Conservation (phyloP, 805 yeast genomes). For the Nakazawaea wickerhamii region DNA sequence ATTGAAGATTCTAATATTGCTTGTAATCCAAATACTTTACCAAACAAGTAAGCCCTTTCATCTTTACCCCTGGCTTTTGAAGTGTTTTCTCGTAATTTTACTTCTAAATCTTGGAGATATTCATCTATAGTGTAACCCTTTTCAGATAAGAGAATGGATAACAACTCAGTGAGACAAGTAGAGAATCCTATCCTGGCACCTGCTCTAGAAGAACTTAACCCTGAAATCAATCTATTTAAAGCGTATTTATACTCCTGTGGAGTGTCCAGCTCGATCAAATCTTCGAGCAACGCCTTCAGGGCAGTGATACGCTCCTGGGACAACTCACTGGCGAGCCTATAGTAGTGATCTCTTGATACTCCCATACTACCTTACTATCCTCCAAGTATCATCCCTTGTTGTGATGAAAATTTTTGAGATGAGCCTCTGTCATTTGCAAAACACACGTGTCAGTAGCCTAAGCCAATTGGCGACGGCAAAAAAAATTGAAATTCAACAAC, state of each 20-base stretch:
- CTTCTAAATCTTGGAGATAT: slow-evolving; percentile 30
- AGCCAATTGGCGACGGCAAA: neutral
- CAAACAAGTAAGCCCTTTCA: slow-evolving; percentile 74
- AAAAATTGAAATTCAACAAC: slow-evolving; percentile 11
- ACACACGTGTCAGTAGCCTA: neutral
- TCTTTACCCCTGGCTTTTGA: slow-evolving; percentile 60
- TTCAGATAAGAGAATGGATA: slow-evolving; percentile 28
- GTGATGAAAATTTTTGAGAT: slow-evolving; percentile 1
- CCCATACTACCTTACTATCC: neutral
- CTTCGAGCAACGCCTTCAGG: slow-evolving; percentile 60
- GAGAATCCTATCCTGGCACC: slow-evolving; percentile 86
- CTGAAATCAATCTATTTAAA: slow-evolving; percentile 68
- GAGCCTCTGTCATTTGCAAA: neutral
- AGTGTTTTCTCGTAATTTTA: slow-evolving; percentile 32
- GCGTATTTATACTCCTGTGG: slow-evolving; percentile 78
- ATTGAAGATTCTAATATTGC: slow-evolving; percentile 55
- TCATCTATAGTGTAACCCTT: slow-evolving; percentile 32
- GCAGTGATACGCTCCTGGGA: slow-evolving; percentile 68
- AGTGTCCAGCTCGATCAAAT: slow-evolving; percentile 39
- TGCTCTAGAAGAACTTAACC: slow-evolving; percentile 76
- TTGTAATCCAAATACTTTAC: slow-evolving; percentile 80
- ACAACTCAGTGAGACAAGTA: slow-evolving; percentile 73
- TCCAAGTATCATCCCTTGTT: neutral
- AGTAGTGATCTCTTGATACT: slow-evolving; percentile 65
- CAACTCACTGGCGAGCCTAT: slow-evolving; percentile 69